Conservation (phyloP, 1,284 basidiomycete genomes). For the Melampsora americana region DNA sequence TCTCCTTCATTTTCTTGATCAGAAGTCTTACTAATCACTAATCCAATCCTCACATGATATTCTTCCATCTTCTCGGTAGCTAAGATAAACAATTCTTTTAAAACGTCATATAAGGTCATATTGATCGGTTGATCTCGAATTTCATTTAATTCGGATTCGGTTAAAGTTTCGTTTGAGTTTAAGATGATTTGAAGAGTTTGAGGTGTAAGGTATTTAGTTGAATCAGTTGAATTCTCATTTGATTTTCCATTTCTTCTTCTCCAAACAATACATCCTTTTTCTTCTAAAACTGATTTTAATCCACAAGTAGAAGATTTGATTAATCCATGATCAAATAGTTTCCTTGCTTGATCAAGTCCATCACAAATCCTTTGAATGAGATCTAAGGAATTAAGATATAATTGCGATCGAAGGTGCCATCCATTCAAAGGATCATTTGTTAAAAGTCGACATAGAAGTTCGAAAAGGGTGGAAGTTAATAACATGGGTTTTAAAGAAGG, state of each 20-base stretch:
- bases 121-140: not conserved
- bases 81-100: not conserved
- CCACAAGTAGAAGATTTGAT: not conserved
- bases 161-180: not conserved
- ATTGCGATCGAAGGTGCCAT: constrained; percentile 4
- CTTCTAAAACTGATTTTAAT: not conserved
- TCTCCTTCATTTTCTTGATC: too few relatives aligned
- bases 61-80: constrained; percentile 2
- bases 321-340: not conserved
- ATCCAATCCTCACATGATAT: too few relatives aligned
- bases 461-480: constrained; percentile 12
- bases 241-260: not conserved
- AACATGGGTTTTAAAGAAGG: constrained; percentile 6
- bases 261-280: not conserved
- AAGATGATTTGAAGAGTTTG: too few relatives aligned
- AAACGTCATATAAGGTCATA: not conserved
- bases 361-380: not conserved
- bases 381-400: not conserved
- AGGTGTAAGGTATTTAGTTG: not conserved
- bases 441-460: not conserved
- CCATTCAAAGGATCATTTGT: not conserved
- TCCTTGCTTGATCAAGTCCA: not conserved
- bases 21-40: too few relatives aligned
- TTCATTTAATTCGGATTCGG: not conserved
- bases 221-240: not conserved